These are phyloP conservation scores for Hypseocharis bilobata DNA, from an alignment of 441 rosid genomes.

Conservation along the genomic window DNA sequence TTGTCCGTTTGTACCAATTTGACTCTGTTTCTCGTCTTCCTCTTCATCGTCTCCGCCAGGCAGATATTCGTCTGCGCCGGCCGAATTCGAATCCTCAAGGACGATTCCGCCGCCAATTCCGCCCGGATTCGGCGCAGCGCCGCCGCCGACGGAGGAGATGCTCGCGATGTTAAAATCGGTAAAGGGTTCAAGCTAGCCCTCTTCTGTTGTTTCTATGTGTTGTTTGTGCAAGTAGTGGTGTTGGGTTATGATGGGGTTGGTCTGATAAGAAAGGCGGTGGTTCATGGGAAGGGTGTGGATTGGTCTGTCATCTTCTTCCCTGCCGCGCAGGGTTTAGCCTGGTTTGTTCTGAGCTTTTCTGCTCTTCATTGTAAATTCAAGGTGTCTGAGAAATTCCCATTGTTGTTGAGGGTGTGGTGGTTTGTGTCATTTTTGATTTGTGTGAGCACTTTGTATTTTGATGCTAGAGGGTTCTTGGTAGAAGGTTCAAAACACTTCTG, in stretches of 20 bases:
- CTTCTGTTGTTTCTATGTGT: constrained; percentile 63
- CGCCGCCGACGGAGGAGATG: constrained; percentile 38
- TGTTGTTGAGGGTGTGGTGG: constrained; percentile 87
- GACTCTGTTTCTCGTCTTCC: constrained; percentile 53
- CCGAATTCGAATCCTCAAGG: constrained; percentile 55
- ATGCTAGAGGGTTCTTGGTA: constrained; percentile 46
- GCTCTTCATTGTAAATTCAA: constrained; percentile 77
- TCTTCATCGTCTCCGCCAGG: constrained; percentile 55
- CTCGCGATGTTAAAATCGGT: constrained; percentile 37
- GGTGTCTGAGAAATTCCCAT: constrained; percentile 63
- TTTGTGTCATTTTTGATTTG: constrained; percentile 58
- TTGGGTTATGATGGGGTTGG: constrained; percentile 67
- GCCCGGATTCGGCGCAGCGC: constrained; percentile 36
- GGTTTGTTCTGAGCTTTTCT: constrained; percentile 65
- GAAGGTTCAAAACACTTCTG: constrained; percentile 47
- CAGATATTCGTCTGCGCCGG: constrained; percentile 57
- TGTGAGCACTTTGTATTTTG: constrained; percentile 55
- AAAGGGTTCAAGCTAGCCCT: constrained; percentile 53
- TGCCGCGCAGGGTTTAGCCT: constrained; percentile 63
- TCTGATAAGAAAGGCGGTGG: constrained; percentile 43
- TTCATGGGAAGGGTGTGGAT: constrained; percentile 34
- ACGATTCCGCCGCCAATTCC: constrained; percentile 42
- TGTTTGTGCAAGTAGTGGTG: constrained; percentile 55
- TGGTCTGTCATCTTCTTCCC: constrained; percentile 54
- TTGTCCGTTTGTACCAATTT: constrained; percentile 64